Conservation (phyloP, 768 basidiomycete species). For the Cubamyces lactineus region DNA sequence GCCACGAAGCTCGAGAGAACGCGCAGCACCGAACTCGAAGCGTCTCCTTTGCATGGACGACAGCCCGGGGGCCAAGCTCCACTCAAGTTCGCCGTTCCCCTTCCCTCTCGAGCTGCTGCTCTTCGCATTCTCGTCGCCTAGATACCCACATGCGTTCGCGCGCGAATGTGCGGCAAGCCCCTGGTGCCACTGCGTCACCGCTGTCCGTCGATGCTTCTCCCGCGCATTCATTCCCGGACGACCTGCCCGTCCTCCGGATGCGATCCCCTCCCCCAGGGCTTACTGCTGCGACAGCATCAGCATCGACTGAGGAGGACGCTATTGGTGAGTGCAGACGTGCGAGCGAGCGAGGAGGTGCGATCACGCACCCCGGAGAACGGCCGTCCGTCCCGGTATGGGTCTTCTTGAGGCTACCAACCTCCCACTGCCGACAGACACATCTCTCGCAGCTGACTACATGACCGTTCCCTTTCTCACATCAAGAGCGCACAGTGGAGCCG, state of each 20-base stretch:
- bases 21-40: not conserved
- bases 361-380: not conserved
- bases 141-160: not conserved
- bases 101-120: not conserved
- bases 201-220: not conserved
- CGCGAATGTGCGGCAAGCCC: too few relatives aligned
- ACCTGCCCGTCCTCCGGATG: slow-evolving; percentile 14
- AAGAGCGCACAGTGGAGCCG: not conserved
- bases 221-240: slow-evolving; percentile 4
- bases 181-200: too few relatives aligned
- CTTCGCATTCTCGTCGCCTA: slow-evolving; percentile 2
- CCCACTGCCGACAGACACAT: not conserved
- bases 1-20: too few relatives aligned
- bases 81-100: too few relatives aligned
- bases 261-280: not conserved
- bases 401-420: too few relatives aligned
- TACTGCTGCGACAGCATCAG: not conserved
- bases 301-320: not conserved
- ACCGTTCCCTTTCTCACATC: too few relatives aligned
- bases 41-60: too few relatives aligned
- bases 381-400: too few relatives aligned
- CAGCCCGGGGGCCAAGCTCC: too few relatives aligned
- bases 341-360: not conserved
- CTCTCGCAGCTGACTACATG: not conserved
- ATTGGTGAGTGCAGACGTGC: too few relatives aligned